Base-by-base conservation (phyloP, 2,329 filamentous ascomycete species). In the Triangularia setosa region DNA sequence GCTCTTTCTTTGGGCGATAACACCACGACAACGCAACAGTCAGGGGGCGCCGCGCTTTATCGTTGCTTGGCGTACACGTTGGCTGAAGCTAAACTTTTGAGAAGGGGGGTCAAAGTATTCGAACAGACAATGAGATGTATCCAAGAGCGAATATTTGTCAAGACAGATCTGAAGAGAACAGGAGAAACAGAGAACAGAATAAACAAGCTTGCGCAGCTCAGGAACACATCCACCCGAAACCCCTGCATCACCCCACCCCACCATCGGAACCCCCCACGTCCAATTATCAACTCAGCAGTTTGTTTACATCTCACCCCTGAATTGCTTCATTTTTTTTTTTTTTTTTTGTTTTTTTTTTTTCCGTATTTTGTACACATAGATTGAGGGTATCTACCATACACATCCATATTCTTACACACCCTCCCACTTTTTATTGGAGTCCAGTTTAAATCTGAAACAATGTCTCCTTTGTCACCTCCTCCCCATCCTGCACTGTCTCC, bases 381-480 rank as follows among this genome's bases (percentile, higher is more conserved):
- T 48, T 58, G 14, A 60, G 63, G 64, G 66, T 67, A 68, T 65
- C 44, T 65, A 68, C 58, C 58, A 53, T 64, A 64, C 64, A 63
- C 35, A 24, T 16, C 24, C 23, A 52, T 53, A 35, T 40, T 53
- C 56, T 16, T 60, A 56, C 57, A 67, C 21, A 33, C 25, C 25
- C 18, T 9, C 60, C 11, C 21, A 40, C 27, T 35, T 18, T 40
- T 44, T 14, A 14, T 25, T 18, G 27, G 12, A 28, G 9, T 9
- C 21, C n/a, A n/a, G n/a, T 33, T 55, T 28, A 28, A 21, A 55
- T n/a, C 30, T 24, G 27, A 9, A 44, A 25, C 28, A 48, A 35
- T n/a, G 53, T 52, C 55, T 61, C 63, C 63, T 65, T 52, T 24
- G 54, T 48, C 28, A 59, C 58, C 53, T 54, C 67, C 60, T 59